These are phyloP conservation scores for Clausena lansium DNA, from an alignment of 345 rosid genomes.

Conservation along the genomic window DNA sequence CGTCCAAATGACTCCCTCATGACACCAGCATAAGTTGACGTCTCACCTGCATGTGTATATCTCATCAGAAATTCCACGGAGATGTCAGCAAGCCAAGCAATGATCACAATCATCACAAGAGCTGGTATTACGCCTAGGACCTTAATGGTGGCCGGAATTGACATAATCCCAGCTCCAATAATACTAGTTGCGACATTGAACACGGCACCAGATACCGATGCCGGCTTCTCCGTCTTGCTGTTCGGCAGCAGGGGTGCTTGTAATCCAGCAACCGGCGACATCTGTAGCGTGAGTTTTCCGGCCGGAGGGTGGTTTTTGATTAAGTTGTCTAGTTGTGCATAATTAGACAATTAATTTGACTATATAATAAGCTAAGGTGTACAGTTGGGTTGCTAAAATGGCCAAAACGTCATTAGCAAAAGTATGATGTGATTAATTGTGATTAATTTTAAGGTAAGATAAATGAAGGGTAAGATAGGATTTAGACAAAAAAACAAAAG, in stretches of 20 bases:
- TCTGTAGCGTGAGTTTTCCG: slow-evolving; percentile 14
- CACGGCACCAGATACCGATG: slow-evolving; percentile 71
- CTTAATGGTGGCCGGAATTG: slow-evolving; percentile 79
- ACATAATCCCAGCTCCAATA: slow-evolving; percentile 92
- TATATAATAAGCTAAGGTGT: background rate
- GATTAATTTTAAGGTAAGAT: background rate
- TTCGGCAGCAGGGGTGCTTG: slow-evolving; percentile 53
- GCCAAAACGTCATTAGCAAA: slow-evolving; percentile 14
- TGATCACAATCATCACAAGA: slow-evolving; percentile 41
- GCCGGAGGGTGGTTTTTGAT: background rate
- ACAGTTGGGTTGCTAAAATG: background rate
- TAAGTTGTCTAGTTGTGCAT: slow-evolving; percentile 28
- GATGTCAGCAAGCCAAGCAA: slow-evolving; percentile 67
- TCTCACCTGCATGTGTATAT: slow-evolving; percentile 53
- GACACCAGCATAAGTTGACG: slow-evolving; percentile 71
- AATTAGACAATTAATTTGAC: slow-evolving; percentile 4
- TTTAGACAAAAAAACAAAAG: background rate
- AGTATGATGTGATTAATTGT: background rate
- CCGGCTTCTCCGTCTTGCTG: slow-evolving; percentile 27
- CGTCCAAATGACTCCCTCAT: slow-evolving; percentile 84
- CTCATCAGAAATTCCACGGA: slow-evolving; percentile 78
- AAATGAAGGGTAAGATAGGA: slow-evolving; percentile 16
- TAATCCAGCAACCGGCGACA: slow-evolving; percentile 47
- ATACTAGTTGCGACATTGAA: slow-evolving; percentile 85
- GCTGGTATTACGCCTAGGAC: slow-evolving; percentile 88